Evolutionary conservation across 2,329 filamentous ascomycete species (phyloP).

Genomic region (Trichoderma brevicompactum): DNA sequence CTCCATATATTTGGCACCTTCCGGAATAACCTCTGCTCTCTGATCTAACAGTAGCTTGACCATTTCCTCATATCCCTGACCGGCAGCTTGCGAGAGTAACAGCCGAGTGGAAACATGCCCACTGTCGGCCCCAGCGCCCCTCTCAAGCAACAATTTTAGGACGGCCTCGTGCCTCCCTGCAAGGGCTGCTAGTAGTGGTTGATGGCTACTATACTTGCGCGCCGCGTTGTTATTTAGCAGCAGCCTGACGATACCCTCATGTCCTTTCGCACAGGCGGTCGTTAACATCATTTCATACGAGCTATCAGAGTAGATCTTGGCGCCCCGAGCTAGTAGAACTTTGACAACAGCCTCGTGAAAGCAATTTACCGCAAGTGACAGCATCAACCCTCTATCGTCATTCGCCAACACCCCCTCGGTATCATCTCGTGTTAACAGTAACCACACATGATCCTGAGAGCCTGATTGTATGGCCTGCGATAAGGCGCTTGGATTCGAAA

Average conservation of each 20-base stretch:
- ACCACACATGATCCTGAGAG: neutral
- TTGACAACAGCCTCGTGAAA: neutral
- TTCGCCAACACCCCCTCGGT: neutral
- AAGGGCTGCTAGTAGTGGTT: too few species aligned
- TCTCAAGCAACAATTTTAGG: neutral
- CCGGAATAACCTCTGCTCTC: neutral
- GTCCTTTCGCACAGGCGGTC: neutral
- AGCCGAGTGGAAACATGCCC: neutral
- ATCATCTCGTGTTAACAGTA: constrained; percentile 1
- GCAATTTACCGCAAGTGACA: neutral
- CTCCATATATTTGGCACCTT: too few species aligned
- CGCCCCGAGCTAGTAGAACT: neutral
- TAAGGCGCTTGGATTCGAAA: neutral
- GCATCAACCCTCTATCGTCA: neutral
- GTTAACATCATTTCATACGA: neutral
- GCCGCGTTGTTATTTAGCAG: too few species aligned
- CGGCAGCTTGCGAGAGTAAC: neutral
- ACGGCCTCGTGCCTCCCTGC: neutral
- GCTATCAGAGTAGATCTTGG: neutral
- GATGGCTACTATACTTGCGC: too few species aligned
- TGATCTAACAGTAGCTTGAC: neutral
- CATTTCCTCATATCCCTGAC: neutral
- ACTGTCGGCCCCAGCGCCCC: neutral
- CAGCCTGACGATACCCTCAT: too few species aligned
- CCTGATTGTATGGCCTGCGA: neutral